phyloP scores from a whole-genome alignment of 768 basidiomycete species.

The Rhodocollybia butyracea region DNA sequence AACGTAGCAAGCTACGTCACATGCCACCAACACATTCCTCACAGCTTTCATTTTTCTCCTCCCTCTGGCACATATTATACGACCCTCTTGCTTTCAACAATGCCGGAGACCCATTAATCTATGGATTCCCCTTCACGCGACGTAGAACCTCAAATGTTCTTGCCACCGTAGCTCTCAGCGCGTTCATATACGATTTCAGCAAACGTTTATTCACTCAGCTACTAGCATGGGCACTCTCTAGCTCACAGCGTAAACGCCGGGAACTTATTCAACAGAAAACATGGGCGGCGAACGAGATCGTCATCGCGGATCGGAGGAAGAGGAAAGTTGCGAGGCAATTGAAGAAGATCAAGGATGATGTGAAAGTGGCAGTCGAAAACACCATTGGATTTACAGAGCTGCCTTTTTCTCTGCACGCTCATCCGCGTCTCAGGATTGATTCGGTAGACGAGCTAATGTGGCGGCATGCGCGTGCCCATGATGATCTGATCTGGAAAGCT shows the following conservation, averaged over 20 bases:
- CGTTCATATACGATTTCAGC: neutral
- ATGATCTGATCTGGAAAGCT: too few species aligned
- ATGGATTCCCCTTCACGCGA: neutral
- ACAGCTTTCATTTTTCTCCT: neutral
- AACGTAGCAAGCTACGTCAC: too few species aligned
- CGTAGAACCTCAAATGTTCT: neutral
- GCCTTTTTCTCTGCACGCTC: neutral
- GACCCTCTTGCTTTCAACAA: neutral
- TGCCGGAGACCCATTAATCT: conserved; percentile 6
- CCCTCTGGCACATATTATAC: neutral
- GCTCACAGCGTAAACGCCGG: neutral
- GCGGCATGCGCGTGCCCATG: too few species aligned
- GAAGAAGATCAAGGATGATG: neutral
- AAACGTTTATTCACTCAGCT: neutral
- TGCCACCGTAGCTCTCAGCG: neutral
- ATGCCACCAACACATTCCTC: too few species aligned
- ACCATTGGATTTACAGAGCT: neutral
- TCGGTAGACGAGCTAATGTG: neutral
- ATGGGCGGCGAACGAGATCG: neutral
- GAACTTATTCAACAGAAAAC: neutral
- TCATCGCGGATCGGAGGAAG: neutral
- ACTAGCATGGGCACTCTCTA: neutral
- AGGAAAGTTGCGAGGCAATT: neutral
- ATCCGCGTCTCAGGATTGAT: neutral
- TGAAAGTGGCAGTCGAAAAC: neutral